Evolutionary conservation across 306 rosid genomes (phyloP).

Genomic region (Vachellia pachyceras): DNA sequence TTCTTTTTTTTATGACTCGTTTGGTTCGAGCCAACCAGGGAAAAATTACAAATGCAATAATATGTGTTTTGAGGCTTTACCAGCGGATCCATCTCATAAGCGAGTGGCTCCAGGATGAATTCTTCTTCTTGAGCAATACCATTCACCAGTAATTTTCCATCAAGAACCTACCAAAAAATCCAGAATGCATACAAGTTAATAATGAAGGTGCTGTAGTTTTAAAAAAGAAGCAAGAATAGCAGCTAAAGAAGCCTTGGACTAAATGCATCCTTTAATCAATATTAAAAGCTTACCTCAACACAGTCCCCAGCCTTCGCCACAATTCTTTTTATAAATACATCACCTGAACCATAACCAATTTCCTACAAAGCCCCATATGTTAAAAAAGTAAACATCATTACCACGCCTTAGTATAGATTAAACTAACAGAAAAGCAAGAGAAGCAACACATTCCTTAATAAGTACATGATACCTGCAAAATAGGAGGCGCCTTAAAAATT

Average conservation of each 20-base stretch:
- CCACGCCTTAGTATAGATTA: conserved; percentile 4
- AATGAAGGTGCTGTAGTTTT: conserved; percentile 4
- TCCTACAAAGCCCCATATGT: conserved; percentile 52
- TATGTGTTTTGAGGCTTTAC: conserved; percentile 44
- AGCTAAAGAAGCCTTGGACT: neutral
- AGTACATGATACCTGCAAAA: conserved; percentile 60
- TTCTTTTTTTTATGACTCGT: neutral
- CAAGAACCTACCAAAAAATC: conserved; percentile 58
- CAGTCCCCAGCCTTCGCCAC: conserved; percentile 94
- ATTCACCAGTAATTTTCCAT: conserved; percentile 82
- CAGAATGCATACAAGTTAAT: conserved; percentile 21
- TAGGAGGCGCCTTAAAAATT: conserved; percentile 84
- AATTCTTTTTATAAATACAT: conserved; percentile 83
- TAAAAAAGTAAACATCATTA: conserved; percentile 20
- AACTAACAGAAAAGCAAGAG: conserved; percentile 16
- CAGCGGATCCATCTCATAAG: conserved; percentile 76
- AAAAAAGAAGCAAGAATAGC: neutral
- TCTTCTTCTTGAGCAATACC: conserved; percentile 74
- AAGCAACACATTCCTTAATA: neutral
- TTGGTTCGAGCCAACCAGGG: neutral
- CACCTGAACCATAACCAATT: conserved; percentile 64
- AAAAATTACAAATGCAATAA: neutral
- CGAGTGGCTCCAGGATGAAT: conserved; percentile 76
- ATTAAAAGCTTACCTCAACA: conserved; percentile 64
- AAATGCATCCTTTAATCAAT: conserved; percentile 3